These are phyloP conservation scores for Cercospora zeina DNA, from an alignment of 2,329 filamentous ascomycete genomes.

Conservation along the genomic window DNA sequence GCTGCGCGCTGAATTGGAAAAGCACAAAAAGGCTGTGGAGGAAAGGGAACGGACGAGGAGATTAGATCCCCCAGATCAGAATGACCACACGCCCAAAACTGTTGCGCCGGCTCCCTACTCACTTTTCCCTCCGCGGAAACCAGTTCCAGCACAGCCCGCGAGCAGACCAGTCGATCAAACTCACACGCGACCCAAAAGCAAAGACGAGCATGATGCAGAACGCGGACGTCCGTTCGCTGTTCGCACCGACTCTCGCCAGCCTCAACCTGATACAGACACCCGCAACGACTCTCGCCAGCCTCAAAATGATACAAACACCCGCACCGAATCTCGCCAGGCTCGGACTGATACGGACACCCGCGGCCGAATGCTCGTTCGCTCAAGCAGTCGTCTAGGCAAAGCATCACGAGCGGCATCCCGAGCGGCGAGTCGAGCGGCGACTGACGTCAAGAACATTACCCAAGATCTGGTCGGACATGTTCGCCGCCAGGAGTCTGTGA, in stretches of 20 bases:
- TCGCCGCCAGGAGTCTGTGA: slow-evolving; percentile 17
- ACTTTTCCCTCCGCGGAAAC: slow-evolving; percentile 32
- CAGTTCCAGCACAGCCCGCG: slow-evolving; percentile 29
- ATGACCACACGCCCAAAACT: slow-evolving; percentile 7
- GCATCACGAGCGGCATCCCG: slow-evolving; percentile 26
- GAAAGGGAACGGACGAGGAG: slow-evolving; percentile 25
- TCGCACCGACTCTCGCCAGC: slow-evolving; percentile 18
- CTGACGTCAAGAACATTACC: slow-evolving; percentile 29
- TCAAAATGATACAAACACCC: background rate
- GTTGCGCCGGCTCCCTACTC: slow-evolving; percentile 20
- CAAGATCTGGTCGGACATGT: slow-evolving; percentile 27
- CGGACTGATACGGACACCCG: slow-evolving; percentile 16
- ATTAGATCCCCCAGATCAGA: slow-evolving; percentile 20
- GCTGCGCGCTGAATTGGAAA: slow-evolving; percentile 49
- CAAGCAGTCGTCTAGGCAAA: slow-evolving; percentile 24
- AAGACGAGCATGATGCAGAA: slow-evolving; percentile 11
- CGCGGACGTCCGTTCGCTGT: slow-evolving; percentile 18
- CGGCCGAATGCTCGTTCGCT: slow-evolving; percentile 22
- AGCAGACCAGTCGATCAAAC: slow-evolving; percentile 22
- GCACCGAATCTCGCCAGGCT: slow-evolving; percentile 13
- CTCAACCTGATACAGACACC: slow-evolving; percentile 12
- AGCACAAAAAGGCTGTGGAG: slow-evolving; percentile 36
- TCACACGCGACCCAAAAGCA: slow-evolving; percentile 14
- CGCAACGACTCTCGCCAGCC: no score
- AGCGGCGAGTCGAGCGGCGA: slow-evolving; percentile 25